Conservation (phyloP, 257 asterid species). For the Nicotiana undulata region DNA sequence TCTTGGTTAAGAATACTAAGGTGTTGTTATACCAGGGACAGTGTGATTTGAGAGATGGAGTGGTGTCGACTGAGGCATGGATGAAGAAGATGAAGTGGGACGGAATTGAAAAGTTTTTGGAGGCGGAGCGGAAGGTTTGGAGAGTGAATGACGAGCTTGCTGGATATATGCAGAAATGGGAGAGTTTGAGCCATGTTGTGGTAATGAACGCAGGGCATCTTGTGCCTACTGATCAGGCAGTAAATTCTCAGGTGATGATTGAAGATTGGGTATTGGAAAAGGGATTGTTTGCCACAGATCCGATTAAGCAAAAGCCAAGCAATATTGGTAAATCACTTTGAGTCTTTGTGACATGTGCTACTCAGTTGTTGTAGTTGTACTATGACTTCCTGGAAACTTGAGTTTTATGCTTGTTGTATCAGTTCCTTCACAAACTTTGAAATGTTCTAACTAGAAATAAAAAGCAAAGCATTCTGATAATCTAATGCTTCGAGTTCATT, state of each 20-base stretch:
- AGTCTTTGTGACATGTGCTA: not conserved
- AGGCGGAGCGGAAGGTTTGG: constrained; percentile 70
- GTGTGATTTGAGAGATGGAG: constrained; percentile 68
- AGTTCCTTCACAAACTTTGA: not conserved
- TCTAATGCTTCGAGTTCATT: too few relatives aligned
- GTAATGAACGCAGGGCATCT: constrained; percentile 87
- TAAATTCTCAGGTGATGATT: constrained; percentile 64
- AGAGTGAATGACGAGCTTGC: constrained; percentile 49
- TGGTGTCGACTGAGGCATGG: constrained; percentile 57
- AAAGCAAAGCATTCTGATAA: not conserved
- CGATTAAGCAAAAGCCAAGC: not conserved
- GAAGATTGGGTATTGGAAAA: constrained; percentile 79
- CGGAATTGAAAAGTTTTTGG: constrained; percentile 37
- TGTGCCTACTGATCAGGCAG: constrained; percentile 74
- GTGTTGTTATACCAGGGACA: constrained; percentile 81
- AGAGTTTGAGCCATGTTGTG: constrained; percentile 50
- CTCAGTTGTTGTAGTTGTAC: not conserved
- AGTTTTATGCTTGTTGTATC: not conserved
- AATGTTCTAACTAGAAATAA: not conserved
- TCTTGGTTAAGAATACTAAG: constrained; percentile 47
- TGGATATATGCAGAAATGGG: constrained; percentile 72
- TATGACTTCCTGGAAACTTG: not conserved
- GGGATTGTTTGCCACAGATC: constrained; percentile 37
- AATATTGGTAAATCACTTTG: not conserved
- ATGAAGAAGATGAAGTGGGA: constrained; percentile 69